These are phyloP conservation scores for Epichloe coenophiala DNA, from an alignment of 2,329 filamentous ascomycete species.

Conservation along the genomic window DNA sequence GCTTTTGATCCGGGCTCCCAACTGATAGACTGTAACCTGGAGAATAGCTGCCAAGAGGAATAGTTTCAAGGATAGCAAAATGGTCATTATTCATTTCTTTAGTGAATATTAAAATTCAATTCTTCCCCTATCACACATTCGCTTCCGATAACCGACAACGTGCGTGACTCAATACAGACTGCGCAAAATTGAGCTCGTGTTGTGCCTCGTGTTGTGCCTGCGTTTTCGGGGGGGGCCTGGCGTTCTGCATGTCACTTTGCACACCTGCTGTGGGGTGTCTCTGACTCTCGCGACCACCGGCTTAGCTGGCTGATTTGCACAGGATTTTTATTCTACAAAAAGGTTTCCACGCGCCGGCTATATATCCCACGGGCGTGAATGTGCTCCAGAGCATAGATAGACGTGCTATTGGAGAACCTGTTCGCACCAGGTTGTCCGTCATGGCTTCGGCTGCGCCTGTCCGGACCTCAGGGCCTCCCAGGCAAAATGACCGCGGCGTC, in stretches of 20 bases:
- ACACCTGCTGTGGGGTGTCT: too few species aligned
- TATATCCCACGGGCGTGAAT: not conserved
- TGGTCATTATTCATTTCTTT: not conserved
- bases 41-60: not conserved
- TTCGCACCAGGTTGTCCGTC: constrained; percentile 3
- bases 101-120: not conserved
- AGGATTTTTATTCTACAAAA: not conserved
- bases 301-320: too few species aligned
- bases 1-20: not conserved
- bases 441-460: constrained; percentile 10
- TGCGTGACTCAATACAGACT: too few species aligned
- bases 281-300: too few species aligned
- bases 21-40: not conserved
- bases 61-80: not conserved
- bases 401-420: constrained; percentile 2
- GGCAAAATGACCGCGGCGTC: constrained; percentile 26
- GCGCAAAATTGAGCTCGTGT: too few species aligned
- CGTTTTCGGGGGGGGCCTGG: too few species aligned
- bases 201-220: too few species aligned
- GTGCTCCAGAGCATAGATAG: not conserved
- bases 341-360: not conserved
- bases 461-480: constrained; percentile 2
- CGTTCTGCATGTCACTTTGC: too few species aligned
- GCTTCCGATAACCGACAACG: too few species aligned
- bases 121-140: too few species aligned